phyloP scores from a whole-genome alignment of 768 basidiomycete species.

The Tephrocybe sp. region DNA sequence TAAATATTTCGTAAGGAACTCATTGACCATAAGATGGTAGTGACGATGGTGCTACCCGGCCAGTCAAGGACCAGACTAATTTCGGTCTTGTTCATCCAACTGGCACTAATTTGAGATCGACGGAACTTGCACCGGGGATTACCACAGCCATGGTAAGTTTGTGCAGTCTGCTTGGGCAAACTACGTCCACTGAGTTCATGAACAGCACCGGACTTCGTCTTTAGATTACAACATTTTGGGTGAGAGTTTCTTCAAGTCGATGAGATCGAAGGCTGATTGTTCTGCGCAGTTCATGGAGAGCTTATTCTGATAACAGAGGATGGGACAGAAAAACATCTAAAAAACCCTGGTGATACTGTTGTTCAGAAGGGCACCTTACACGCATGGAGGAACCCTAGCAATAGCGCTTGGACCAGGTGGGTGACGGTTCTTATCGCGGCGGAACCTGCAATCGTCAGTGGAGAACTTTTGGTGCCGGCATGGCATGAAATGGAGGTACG shows the following conservation, averaged over 20 bases:
- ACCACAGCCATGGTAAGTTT: slow-evolving; percentile 50
- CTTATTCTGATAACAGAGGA: slow-evolving; percentile 57
- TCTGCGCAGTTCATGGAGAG: slow-evolving; percentile 49
- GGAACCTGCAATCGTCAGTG: slow-evolving; percentile 49
- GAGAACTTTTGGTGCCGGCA: slow-evolving; percentile 36
- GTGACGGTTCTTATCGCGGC: slow-evolving; percentile 53
- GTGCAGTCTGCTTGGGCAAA: too few species aligned
- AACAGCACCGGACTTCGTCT: slow-evolving; percentile 51
- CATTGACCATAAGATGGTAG: slow-evolving; percentile 33
- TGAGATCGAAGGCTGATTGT: neutral
- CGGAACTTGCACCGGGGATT: slow-evolving; percentile 55
- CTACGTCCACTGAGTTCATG: too few species aligned
- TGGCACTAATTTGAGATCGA: slow-evolving; percentile 50
- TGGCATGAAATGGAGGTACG: neutral
- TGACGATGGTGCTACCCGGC: slow-evolving; percentile 49
- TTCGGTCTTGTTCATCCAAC: slow-evolving; percentile 42
- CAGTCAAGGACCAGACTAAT: slow-evolving; percentile 35
- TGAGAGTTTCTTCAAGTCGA: slow-evolving; percentile 22
- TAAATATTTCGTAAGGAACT: neutral
- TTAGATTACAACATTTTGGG: slow-evolving; percentile 63
- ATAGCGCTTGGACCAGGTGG: slow-evolving; percentile 53
- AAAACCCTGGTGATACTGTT: slow-evolving; percentile 56
- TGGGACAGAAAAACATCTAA: slow-evolving; percentile 50
- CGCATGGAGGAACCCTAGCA: slow-evolving; percentile 60
- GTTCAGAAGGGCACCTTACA: slow-evolving; percentile 61